Evolutionary conservation across 768 basidiomycete species (phyloP).

Genomic region (Mrakia gelida): DNA sequence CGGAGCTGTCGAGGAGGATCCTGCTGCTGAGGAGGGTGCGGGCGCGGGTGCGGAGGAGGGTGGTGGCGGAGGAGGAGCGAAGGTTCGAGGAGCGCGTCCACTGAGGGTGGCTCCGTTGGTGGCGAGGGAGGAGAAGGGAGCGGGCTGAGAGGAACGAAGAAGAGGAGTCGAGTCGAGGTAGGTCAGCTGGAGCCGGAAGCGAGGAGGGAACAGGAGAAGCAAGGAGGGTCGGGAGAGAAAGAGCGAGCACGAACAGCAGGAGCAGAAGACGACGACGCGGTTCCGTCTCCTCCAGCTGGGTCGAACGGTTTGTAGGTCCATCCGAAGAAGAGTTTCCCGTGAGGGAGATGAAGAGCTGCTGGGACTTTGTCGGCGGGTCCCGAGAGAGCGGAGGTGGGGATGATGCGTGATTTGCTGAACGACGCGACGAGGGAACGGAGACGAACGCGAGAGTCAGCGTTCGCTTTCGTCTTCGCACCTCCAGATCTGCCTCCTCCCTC

Average conservation of each 20-base stretch:
- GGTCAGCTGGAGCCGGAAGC: not conserved
- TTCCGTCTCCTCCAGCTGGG: conserved; percentile 26
- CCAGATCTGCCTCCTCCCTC: not conserved
- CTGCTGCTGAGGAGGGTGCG: conserved; percentile 7
- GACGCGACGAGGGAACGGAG: not conserved
- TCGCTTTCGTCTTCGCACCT: not conserved
- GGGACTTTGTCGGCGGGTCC: conserved; percentile 75
- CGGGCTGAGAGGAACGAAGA: not conserved
- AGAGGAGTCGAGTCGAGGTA: too few species aligned
- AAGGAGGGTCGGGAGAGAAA: conserved; percentile 48
- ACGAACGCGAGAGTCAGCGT: not conserved
- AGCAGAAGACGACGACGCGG: conserved; percentile 36
- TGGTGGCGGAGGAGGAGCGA: not conserved
- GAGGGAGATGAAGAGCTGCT: conserved; percentile 81
- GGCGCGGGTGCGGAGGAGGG: conserved; percentile 39
- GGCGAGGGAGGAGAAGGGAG: conserved; percentile 17
- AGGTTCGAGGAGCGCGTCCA: conserved; percentile 27
- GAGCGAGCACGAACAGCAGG: conserved; percentile 27
- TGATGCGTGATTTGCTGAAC: conserved; percentile 73
- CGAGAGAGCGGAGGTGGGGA: conserved; percentile 67
- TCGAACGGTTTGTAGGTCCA: conserved; percentile 65
- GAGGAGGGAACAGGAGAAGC: not conserved
- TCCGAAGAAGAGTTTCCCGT: conserved; percentile 95
- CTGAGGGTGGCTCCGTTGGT: conserved; percentile 27
- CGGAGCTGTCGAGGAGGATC: not conserved